Evolutionary conservation across 192 early-diverging fungal genomes (phyloP).

Genomic region (Martensiomyces pterosporus): DNA sequence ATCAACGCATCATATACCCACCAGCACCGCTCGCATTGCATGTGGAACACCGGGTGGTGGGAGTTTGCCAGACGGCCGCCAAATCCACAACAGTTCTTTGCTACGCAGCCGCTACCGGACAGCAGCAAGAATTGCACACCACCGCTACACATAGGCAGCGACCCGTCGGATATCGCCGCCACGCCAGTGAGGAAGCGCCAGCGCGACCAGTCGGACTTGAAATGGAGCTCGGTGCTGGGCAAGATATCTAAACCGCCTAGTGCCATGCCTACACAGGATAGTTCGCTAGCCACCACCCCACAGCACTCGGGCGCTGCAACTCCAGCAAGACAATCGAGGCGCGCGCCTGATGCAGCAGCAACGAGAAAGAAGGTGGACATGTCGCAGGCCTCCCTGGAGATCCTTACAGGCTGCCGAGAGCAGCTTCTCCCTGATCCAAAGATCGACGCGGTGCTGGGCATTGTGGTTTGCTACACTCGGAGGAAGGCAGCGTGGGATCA

Average conservation of each 20-base stretch:
- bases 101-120: too few relatives aligned
- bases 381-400: constrained; percentile 23
- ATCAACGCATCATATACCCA: background rate
- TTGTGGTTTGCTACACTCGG: constrained; percentile 16
- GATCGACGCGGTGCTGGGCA: constrained; percentile 54
- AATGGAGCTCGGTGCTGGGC: constrained; percentile 42
- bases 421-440: constrained; percentile 64
- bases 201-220: constrained; percentile 40
- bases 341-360: too few relatives aligned
- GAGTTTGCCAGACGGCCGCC: constrained; percentile 28
- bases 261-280: background rate
- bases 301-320: too few relatives aligned
- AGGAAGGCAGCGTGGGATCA: background rate
- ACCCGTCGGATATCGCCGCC: background rate
- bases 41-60: constrained; percentile 24
- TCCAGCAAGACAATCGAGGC: too few relatives aligned
- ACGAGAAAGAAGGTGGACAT: constrained; percentile 3
- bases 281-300: background rate
- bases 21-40: background rate
- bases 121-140: too few relatives aligned
- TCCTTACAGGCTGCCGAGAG: constrained; percentile 26
- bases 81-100: background rate
- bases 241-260: background rate
- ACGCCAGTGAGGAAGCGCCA: constrained; percentile 21
- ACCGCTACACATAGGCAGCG: too few relatives aligned